Evolutionary conservation across 2,329 filamentous ascomycete species (phyloP).

Genomic region (Fusarium annulatum): DNA sequence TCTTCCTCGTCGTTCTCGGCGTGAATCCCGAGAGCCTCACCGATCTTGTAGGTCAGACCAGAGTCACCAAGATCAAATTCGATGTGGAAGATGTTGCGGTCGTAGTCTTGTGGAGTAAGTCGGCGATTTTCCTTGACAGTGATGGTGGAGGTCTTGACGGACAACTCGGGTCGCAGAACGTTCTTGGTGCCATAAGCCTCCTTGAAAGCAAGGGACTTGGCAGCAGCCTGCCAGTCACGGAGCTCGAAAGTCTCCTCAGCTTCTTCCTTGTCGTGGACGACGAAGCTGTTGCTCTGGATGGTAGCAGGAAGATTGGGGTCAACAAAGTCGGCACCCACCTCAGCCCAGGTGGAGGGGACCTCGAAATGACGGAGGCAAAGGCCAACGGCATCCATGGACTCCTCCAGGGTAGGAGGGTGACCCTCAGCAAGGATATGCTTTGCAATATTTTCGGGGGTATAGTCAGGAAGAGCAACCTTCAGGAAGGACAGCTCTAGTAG

Average conservation of each 20-base stretch:
- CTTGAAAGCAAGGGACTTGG: constrained; percentile 91
- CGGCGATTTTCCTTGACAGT: constrained; percentile 95
- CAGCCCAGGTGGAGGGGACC: constrained; percentile 83
- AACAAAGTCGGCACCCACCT: constrained; percentile 66
- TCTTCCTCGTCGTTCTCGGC: constrained; percentile 88
- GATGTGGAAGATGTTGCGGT: constrained; percentile 99
- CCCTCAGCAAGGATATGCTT: constrained; percentile 73
- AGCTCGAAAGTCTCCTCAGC: constrained; percentile 73
- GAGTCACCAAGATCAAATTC: constrained; percentile 95
- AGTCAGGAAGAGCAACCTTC: constrained; percentile 75
- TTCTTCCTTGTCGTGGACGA: constrained; percentile 80
- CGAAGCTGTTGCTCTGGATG: constrained; percentile 84
- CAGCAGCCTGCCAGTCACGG: constrained; percentile 82
- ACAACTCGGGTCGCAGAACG: constrained; percentile 83
- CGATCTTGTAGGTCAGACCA: constrained; percentile 95
- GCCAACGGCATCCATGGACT: constrained; percentile 74
- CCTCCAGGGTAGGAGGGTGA: constrained; percentile 60
- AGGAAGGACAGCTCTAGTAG: constrained; percentile 87
- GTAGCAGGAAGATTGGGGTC: constrained; percentile 67
- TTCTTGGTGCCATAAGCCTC: constrained; percentile 85
- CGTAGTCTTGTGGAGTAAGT: constrained; percentile 87
- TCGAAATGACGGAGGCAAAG: constrained; percentile 78
- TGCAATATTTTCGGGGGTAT: constrained; percentile 70
- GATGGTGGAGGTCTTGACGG: constrained; percentile 86
- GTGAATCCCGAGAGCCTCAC: constrained; percentile 95